Evolutionary conservation across 352 stramenopile genomes (phyloP).

Genomic region (Phytophthora agathidicida): DNA sequence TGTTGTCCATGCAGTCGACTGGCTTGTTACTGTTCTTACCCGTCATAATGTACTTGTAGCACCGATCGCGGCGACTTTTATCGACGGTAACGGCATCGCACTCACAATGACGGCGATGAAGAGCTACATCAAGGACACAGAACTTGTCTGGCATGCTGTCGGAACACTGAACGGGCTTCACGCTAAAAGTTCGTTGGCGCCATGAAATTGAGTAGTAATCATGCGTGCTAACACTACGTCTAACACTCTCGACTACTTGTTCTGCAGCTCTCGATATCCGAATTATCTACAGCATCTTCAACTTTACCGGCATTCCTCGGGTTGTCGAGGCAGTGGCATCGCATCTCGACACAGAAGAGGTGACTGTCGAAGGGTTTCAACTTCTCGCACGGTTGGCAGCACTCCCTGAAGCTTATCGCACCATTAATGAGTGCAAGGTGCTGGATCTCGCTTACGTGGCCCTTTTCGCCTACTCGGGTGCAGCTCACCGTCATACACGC

Average conservation of each 20-base stretch:
- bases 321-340: constrained; percentile 70
- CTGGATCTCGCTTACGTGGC: constrained; percentile 76
- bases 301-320: constrained; percentile 58
- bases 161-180: constrained; percentile 74
- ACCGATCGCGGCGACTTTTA: constrained; percentile 58
- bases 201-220: too few species aligned
- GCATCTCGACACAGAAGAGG: constrained; percentile 77
- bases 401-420: constrained; percentile 48
- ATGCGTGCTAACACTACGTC: neutral
- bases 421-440: constrained; percentile 69
- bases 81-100: constrained; percentile 67
- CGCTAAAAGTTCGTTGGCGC: constrained; percentile 56
- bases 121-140: constrained; percentile 57
- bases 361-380: constrained; percentile 77
- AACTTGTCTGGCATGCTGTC: constrained; percentile 77
- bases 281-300: constrained; percentile 53
- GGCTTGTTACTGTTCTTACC: neutral
- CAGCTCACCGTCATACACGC: constrained; percentile 67
- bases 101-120: constrained; percentile 59
- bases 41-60: constrained; percentile 31
- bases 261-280: constrained; percentile 48
- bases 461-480: constrained; percentile 67
- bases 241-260: neutral
- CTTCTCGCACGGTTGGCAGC: constrained; percentile 58
- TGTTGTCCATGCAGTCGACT: neutral